Base-by-base conservation (phyloP, 495 filamentous ascomycete genomes). In the Lophiostoma macrostomum region DNA sequence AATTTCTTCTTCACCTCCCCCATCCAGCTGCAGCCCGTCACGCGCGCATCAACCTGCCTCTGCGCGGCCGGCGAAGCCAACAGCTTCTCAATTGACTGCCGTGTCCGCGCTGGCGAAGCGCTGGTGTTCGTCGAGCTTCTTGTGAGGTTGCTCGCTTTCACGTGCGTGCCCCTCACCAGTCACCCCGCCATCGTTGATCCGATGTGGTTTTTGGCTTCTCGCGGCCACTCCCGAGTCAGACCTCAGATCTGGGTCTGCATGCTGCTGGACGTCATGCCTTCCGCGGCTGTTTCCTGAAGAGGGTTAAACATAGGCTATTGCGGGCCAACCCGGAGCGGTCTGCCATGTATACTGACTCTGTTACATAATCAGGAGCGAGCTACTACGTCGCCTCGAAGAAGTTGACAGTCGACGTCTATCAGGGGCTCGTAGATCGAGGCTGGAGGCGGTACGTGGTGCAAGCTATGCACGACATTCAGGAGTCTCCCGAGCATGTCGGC, bases 391-490 rank as follows among this genome's bases (percentile, higher is more conserved):
- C 76, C 37, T 78, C 87, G 23, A 74, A 79, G 24, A 79, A 79
- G 50, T 73, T 97, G 67, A 80, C 75, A 32, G 78, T 84, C 20
- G 72, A 71, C 7, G 80, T 88, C 67, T 98, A 98, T 69, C 88
- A 95, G 64, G 69, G 70, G 44, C 78, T 98, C 11, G 72, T 96
- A 48, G 82, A 95, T 71, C 81, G 88, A 49, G 91, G 90, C 57
- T 98, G 91, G 91, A 82, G 93, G 70, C 79, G 93, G 72, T 96
- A 82, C 44, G 78, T 70, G 8, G 12, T 32, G 38, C 50, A 43
- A 6, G 42, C 32, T 14, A 6, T 10, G 19, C 22, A 13, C 35
- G 5, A 53, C 18, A 46, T 30, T 23, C 24, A 13, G 30, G 5
- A 25, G 16, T 8, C 10, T 39, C 8, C 41, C 3, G 27, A 10